Conservation (phyloP, 148 eudicot species). For the Pharnaceum exiguum region DNA sequence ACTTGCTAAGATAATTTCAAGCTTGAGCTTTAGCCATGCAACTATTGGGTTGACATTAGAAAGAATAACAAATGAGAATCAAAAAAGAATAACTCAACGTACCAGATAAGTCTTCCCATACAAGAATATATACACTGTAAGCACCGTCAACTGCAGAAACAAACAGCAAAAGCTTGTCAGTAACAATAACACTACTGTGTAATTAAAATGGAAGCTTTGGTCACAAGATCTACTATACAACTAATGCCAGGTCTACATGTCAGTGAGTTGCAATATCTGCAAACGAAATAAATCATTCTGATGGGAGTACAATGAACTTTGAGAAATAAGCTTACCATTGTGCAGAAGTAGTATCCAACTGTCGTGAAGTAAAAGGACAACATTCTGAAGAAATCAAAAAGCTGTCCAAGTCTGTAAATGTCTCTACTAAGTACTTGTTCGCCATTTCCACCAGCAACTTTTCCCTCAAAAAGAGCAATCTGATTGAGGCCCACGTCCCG, state of each 20-base stretch:
- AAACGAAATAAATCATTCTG: no score
- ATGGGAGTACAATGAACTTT: neutral
- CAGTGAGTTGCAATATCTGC: no score
- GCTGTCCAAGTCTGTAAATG: conserved; percentile 93
- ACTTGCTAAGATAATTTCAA: no score
- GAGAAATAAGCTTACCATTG: conserved; percentile 60
- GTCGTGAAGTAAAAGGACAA: conserved; percentile 94
- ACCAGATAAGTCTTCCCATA: conserved; percentile 95
- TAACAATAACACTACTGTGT: neutral
- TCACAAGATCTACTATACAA: neutral
- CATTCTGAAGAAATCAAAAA: conserved; percentile 96
- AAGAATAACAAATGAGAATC: no score
- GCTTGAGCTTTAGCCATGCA: no score
- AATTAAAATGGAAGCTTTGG: neutral
- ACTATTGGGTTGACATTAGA: no score
- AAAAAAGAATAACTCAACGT: conserved; percentile 16
- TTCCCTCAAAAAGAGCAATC: conserved; percentile 94
- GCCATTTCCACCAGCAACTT: conserved; percentile 98
- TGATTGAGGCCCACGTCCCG: conserved; percentile 99
- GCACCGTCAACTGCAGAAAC: conserved; percentile 91
- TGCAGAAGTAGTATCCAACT: conserved; percentile 94
- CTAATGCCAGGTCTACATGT: neutral
- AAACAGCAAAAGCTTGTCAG: conserved; percentile 7
- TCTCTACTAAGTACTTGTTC: conserved; percentile 99
- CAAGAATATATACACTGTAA: conserved; percentile 82